These are phyloP conservation scores for Monosporascus sp. DNA, from an alignment of 2,329 filamentous ascomycete genomes.

Conservation along the genomic window DNA sequence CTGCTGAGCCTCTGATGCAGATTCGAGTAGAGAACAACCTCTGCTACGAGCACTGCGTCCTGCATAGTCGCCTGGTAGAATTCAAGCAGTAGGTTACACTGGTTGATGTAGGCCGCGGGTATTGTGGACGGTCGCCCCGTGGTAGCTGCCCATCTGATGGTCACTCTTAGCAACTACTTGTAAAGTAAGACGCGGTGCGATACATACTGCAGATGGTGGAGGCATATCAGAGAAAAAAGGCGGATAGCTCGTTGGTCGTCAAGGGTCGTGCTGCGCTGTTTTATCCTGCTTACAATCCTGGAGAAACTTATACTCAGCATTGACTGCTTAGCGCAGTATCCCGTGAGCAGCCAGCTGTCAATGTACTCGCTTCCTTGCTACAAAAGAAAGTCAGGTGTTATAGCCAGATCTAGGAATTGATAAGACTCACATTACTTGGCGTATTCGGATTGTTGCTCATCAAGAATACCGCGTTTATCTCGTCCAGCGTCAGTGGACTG, in stretches of 20 bases:
- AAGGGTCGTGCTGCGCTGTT: conserved; percentile 22
- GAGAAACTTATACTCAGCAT: conserved; percentile 39
- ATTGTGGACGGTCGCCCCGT: conserved; percentile 35
- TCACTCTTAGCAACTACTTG: background rate
- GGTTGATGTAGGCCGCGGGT: conserved; percentile 31
- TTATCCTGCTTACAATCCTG: conserved; percentile 32
- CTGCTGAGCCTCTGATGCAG: conserved; percentile 31
- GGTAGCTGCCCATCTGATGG: conserved; percentile 33
- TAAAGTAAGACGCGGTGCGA: background rate
- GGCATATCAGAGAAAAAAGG: conserved; percentile 31
- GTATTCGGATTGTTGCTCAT: conserved; percentile 31
- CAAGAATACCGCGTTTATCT: conserved; percentile 35
- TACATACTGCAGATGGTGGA: conserved; percentile 31
- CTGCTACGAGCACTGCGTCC: conserved; percentile 35
- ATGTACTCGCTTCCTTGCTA: conserved; percentile 33
- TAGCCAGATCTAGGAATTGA: background rate
- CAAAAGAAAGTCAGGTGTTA: background rate
- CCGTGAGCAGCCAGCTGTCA: conserved; percentile 37
- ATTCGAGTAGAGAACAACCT: conserved; percentile 32
- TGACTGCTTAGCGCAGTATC: conserved; percentile 37
- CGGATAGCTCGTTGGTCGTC: conserved; percentile 31
- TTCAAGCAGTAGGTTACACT: conserved; percentile 34
- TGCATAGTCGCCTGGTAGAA: conserved; percentile 37
- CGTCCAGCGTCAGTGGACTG: conserved; percentile 34
- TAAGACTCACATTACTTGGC: conserved; percentile 20